These are phyloP conservation scores for Urtica urens DNA, from an alignment of 306 rosid species.

Conservation along the genomic window DNA sequence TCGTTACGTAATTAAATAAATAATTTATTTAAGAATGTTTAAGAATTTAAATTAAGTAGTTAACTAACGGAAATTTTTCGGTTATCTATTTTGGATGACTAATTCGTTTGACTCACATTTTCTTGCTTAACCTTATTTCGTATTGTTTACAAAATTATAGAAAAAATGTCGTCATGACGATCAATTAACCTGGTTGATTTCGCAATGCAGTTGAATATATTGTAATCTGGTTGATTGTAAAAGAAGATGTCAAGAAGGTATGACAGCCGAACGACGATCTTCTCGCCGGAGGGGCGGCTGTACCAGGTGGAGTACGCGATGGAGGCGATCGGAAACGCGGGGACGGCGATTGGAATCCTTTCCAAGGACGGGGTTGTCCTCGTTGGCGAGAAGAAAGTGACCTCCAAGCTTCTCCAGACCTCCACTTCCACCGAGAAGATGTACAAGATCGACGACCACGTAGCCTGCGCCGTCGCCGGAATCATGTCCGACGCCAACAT, in stretches of 20 bases:
- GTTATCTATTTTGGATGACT: no score
- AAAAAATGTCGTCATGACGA: no score
- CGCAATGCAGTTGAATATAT: no score
- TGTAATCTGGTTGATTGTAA: no score
- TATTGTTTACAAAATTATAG: no score
- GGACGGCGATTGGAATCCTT: conserved; percentile 28
- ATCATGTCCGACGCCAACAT: conserved; percentile 40
- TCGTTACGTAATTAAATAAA: no score
- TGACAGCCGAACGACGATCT: conserved; percentile 35
- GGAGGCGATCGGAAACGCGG: conserved; percentile 38
- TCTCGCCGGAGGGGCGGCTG: conserved; percentile 37
- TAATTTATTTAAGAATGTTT: no score
- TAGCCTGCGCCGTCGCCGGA: conserved; percentile 35
- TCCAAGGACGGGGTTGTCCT: conserved; percentile 34
- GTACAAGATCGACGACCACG: conserved; percentile 32
- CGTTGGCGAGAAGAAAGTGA: conserved; percentile 32
- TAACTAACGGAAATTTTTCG: no score
- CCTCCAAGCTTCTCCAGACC: conserved; percentile 32
- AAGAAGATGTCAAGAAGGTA: conserved; percentile 33
- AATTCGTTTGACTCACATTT: no score
- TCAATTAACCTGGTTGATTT: no score
- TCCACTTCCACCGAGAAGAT: conserved; percentile 32
- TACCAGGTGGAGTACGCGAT: conserved; percentile 36
- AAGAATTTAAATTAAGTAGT: no score
- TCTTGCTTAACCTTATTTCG: no score